Evolutionary conservation across 257 asterid genomes (phyloP).

Genomic region (Jaltomata sinuosa): DNA sequence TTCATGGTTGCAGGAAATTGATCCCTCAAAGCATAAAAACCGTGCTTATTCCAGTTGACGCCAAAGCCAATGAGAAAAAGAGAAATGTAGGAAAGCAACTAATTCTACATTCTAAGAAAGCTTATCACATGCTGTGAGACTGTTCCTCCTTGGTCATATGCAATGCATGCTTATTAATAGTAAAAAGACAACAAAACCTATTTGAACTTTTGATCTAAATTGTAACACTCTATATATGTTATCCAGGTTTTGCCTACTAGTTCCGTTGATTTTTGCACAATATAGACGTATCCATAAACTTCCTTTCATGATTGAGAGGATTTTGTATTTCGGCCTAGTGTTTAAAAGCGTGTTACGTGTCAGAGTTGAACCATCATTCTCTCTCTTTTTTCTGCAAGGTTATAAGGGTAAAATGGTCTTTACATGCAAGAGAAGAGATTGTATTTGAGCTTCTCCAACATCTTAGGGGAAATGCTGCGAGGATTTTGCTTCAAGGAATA

Average conservation of each 20-base stretch:
- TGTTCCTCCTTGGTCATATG: background rate
- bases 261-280: background rate
- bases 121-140: background rate
- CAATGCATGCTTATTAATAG: background rate
- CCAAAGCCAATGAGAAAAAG: background rate
- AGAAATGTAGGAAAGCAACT: background rate
- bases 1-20: background rate
- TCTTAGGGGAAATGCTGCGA: slow-evolving; percentile 64
- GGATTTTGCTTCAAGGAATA: slow-evolving; percentile 56
- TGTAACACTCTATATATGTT: background rate
- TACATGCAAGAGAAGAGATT: slow-evolving; percentile 97
- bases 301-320: background rate
- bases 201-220: background rate
- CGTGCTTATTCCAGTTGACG: background rate
- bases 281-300: background rate
- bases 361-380: background rate
- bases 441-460: slow-evolving; percentile 92
- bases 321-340: background rate
- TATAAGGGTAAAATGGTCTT: slow-evolving; percentile 93
- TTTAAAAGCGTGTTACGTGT: background rate
- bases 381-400: slow-evolving; percentile 32
- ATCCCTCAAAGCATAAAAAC: background rate
- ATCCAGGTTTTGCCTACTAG: background rate
- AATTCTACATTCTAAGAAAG: background rate
- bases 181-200: background rate